Percentiles rank a stretch among this genome's conserved stretches.
These are phyloP conservation scores for Batkoa obscura DNA, from an alignment of 371 early-diverging fungal species.

Conservation along the genomic window DNA sequence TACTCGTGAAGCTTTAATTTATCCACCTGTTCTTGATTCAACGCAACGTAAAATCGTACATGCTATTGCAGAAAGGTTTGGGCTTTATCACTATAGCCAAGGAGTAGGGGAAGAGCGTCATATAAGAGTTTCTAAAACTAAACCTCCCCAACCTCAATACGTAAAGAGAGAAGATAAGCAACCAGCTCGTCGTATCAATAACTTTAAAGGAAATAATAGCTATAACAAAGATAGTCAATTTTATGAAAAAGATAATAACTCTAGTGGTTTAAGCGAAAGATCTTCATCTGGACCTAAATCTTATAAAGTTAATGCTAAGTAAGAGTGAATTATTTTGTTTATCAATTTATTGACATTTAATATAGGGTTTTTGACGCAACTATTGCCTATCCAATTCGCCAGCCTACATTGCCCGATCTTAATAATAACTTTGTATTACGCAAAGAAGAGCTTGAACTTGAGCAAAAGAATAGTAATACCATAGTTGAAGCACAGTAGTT, in stretches of 20 bases:
- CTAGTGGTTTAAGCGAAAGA: not conserved
- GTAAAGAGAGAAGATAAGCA: not conserved
- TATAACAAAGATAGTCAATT: not conserved
- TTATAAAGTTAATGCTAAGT: not conserved
- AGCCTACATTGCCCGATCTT: constrained; percentile 35
- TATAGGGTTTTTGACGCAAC: not conserved
- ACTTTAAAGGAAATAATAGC: no score
- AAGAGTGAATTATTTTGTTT: not conserved
- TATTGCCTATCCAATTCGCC: constrained; percentile 22
- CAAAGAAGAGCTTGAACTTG: no score
- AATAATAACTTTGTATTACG: constrained; percentile 8
- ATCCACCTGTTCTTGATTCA: constrained; percentile 22
- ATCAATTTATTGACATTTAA: not conserved
- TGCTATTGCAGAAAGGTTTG: constrained; percentile 31
- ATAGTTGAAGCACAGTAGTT: no score
- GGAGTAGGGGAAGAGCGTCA: constrained; percentile 24
- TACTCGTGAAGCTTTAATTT: constrained; percentile 31
- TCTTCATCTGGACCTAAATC: not conserved
- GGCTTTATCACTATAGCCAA: constrained; percentile 26
- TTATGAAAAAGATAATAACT: not conserved
- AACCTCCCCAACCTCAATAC: not conserved
- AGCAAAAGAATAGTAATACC: no score
- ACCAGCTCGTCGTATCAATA: not conserved
- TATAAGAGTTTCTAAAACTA: constrained; percentile 1
- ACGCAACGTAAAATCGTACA: constrained; percentile 30